Evolutionary conservation across 2,329 filamentous ascomycete species (phyloP), one percentile per base, ranked within the genome.

Genomic region (Hypoxylon sp.): DNA sequence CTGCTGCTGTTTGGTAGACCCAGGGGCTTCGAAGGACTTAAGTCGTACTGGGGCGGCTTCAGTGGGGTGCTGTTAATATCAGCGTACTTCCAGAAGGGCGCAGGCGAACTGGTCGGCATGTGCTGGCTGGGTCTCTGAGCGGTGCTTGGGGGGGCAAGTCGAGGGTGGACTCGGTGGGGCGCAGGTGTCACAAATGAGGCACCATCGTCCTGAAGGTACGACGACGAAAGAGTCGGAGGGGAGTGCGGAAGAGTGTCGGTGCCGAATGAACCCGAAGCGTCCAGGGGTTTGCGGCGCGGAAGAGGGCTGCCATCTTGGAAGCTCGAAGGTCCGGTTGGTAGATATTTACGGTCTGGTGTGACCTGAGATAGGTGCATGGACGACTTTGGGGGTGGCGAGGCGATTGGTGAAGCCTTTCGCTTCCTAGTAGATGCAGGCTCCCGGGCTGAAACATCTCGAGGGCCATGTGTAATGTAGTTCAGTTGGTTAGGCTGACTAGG

Each of bases 61-160:
- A 92, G 82, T 1, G 92, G 92, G 1, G 92, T 94, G 78, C 89
- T 93, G 25, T 88, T 87, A 65, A 93, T 87, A 71, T 94, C 91
- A 43, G 91, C 90, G 79, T 92, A 96, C 78, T 93, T 94, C 93
- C 93, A 97, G 79, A 97, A 96, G 0, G 93, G 92, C 0, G 93
- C 93, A 0, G 93, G 93, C 32, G 91, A 94, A 73, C 91, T 93
- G 49, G 93, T 94, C 34, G 93, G 92, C 87, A 95, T 93, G 78
- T 93, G 93, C 75, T 94, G 91, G 75, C 91, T 94, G 9, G 93
- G 93, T 60, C 92, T 85, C 76, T 94, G 91, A 4, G 91, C 89
- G 5, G 93, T 95, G 74, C 91, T 94, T 0, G 93, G 92, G 30
- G 93, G 93, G 0, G 91, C 92, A 43, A 95, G 85, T 72, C 87